Percentiles rank a stretch among this genome's conserved stretches.
Conservation (phyloP, 768 basidiomycete species). For the Trametes sanguinea region DNA sequence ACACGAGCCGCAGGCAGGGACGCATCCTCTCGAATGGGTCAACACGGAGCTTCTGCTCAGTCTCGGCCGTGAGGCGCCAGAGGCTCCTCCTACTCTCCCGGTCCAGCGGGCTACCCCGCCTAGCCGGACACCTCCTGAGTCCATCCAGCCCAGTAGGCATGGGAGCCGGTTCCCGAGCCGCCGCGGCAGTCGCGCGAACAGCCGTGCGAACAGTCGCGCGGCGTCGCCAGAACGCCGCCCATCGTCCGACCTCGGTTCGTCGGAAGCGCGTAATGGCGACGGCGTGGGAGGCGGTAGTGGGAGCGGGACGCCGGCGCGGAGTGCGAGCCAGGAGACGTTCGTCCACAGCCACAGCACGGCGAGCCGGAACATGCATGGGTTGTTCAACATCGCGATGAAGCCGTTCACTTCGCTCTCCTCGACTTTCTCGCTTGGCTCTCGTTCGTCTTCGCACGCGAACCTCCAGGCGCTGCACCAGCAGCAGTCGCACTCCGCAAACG, state of each 20-base stretch:
- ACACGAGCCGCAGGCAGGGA: constrained; percentile 38
- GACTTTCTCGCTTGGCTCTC: constrained; percentile 43
- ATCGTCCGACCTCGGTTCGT: constrained; percentile 7
- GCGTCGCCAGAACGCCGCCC: constrained; percentile 57
- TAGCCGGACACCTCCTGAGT: constrained; percentile 34
- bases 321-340: constrained; percentile 45
- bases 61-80: constrained; percentile 44
- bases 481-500: constrained; percentile 6
- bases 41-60: constrained; percentile 83
- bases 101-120: constrained; percentile 30
- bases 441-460: constrained; percentile 37
- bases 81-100: constrained; percentile 30
- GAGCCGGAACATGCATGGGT: constrained; percentile 50
- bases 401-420: constrained; percentile 53
- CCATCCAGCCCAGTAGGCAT: constrained; percentile 26
- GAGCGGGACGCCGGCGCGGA: constrained; percentile 11
- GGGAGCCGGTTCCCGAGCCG: constrained; percentile 31
- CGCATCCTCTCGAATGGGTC: constrained; percentile 69
- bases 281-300: constrained; percentile 18
- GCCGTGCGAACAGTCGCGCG: constrained; percentile 39
- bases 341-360: constrained; percentile 52
- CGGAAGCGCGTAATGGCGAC: constrained; percentile 8
- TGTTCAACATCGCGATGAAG: constrained; percentile 65
- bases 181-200: constrained; percentile 33
- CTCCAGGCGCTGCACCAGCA: constrained; percentile 25